phyloP scores from a whole-genome alignment of 2,329 filamentous ascomycete species.

The Penicillium sp. region DNA sequence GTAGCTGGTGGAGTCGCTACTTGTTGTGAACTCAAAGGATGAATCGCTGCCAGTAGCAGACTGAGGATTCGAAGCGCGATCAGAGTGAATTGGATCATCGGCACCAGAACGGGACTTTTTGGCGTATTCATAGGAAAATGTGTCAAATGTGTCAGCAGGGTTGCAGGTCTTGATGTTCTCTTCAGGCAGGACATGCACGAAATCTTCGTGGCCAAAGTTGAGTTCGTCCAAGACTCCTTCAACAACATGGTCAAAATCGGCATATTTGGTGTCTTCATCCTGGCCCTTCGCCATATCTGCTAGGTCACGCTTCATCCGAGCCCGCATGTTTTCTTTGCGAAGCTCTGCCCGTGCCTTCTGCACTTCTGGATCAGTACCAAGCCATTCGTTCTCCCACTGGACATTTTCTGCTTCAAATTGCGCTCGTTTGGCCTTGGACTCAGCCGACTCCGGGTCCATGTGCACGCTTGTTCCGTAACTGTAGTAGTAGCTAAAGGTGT shows the following conservation, averaged over 20 bases:
- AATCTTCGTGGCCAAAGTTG: neutral
- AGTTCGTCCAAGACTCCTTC: neutral
- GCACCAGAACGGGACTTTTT: neutral
- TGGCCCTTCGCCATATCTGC: slow-evolving; percentile 3
- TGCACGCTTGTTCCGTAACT: slow-evolving; percentile 26
- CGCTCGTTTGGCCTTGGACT: slow-evolving; percentile 17
- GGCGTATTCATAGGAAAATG: neutral
- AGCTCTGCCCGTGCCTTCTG: slow-evolving; percentile 3
- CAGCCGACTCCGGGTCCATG: slow-evolving; percentile 21
- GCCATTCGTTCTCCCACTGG: slow-evolving; percentile 8
- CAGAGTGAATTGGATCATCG: neutral
- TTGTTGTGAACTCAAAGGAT: neutral
- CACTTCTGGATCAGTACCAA: slow-evolving; percentile 5
- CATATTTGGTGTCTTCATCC: neutral
- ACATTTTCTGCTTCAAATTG: slow-evolving; percentile 3
- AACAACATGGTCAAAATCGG: neutral
- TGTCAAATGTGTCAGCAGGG: neutral
- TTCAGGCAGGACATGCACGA: neutral
- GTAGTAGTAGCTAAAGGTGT: slow-evolving; percentile 19
- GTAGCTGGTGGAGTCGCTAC: neutral
- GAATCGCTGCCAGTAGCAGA: neutral
- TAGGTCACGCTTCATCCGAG: slow-evolving; percentile 10
- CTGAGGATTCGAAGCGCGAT: neutral
- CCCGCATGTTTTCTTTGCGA: slow-evolving; percentile 11
- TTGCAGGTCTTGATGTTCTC: neutral